Conservation (phyloP, 2,329 filamentous ascomycete species). For the Colletotrichum somersetense region DNA sequence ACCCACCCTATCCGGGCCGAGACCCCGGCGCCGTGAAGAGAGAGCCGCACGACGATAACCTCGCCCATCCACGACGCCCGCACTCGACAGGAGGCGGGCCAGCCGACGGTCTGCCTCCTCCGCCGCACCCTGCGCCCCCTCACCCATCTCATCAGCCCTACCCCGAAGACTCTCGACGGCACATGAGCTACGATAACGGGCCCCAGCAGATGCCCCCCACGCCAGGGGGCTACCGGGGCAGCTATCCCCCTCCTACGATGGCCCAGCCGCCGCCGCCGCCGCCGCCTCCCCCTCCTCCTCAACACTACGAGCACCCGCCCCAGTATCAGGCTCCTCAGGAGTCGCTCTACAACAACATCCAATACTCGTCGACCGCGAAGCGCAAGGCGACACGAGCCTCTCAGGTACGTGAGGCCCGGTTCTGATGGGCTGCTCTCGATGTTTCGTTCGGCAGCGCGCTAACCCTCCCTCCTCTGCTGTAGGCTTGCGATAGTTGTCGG, state of each 20-base stretch:
- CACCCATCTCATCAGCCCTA: constrained; percentile 52
- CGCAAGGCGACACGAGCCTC: constrained; percentile 75
- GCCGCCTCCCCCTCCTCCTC: constrained; percentile 45
- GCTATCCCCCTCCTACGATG: constrained; percentile 55
- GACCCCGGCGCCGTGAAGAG: constrained; percentile 69
- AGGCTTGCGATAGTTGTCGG: constrained; percentile 94
- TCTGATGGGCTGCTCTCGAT: not conserved
- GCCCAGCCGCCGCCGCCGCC: constrained; percentile 51
- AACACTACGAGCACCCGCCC: constrained; percentile 49
- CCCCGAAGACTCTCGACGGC: constrained; percentile 62
- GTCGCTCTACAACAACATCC: constrained; percentile 54
- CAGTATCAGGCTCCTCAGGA: constrained; percentile 52
- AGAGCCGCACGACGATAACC: constrained; percentile 63
- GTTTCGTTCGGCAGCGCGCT: constrained; percentile 33
- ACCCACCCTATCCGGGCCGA: constrained; percentile 59
- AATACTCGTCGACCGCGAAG: constrained; percentile 63
- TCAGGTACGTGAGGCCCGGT: constrained; percentile 60
- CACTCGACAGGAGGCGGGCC: constrained; percentile 61
- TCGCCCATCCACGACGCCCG: constrained; percentile 61
- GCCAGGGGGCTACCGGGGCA: constrained; percentile 57
- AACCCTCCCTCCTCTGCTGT: constrained; percentile 5
- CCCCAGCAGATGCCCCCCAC: constrained; percentile 58
- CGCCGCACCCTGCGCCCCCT: constrained; percentile 49
- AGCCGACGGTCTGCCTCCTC: constrained; percentile 52
- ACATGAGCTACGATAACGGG: constrained; percentile 66